Percentiles rank a stretch among this genome's conserved stretches.
phyloP scores from a whole-genome alignment of 1,139 yeast species.

The Suhomyces taliae region DNA sequence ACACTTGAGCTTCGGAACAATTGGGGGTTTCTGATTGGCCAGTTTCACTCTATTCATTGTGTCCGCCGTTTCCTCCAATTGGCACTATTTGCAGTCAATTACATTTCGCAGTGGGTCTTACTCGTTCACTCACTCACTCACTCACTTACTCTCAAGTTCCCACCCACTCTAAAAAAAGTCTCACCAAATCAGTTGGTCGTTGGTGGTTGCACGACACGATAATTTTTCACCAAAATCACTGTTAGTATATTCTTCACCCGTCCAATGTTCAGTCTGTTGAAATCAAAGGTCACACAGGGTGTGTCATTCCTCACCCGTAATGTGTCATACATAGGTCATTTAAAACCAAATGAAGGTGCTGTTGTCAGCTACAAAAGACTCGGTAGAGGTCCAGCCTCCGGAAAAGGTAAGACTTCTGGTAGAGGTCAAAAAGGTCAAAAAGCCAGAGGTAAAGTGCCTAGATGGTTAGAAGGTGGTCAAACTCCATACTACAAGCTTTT shows the following conservation, averaged over 20 bases:
- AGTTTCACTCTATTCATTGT: too few relatives aligned
- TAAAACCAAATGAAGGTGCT: conserved; percentile 44
- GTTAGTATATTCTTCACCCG: not conserved
- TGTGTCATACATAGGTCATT: conserved; percentile 35
- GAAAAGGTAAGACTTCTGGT: conserved; percentile 90
- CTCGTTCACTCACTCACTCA: too few relatives aligned
- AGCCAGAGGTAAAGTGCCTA: conserved; percentile 87
- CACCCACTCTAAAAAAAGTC: too few relatives aligned
- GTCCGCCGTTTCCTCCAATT: too few relatives aligned
- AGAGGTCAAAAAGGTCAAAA: conserved; percentile 99
- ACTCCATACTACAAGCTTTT: conserved; percentile 87
- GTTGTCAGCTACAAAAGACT: conserved; percentile 59
- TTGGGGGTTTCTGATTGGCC: too few relatives aligned
- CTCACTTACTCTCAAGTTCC: too few relatives aligned
- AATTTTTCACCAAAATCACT: conserved; percentile 9
- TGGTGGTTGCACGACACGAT: conserved; percentile 7
- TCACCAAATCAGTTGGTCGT: not conserved
- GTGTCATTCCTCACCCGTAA: conserved; percentile 10
- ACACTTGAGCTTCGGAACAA: too few relatives aligned
- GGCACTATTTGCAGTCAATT: too few relatives aligned
- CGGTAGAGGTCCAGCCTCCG: conserved; percentile 97
- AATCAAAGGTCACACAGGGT: conserved; percentile 6
- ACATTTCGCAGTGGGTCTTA: too few relatives aligned
- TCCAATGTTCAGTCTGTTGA: conserved; percentile 9
- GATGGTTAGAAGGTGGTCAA: conserved; percentile 99